Conservation (phyloP, 139 green algal genomes). For the Closterium sp. region DNA sequence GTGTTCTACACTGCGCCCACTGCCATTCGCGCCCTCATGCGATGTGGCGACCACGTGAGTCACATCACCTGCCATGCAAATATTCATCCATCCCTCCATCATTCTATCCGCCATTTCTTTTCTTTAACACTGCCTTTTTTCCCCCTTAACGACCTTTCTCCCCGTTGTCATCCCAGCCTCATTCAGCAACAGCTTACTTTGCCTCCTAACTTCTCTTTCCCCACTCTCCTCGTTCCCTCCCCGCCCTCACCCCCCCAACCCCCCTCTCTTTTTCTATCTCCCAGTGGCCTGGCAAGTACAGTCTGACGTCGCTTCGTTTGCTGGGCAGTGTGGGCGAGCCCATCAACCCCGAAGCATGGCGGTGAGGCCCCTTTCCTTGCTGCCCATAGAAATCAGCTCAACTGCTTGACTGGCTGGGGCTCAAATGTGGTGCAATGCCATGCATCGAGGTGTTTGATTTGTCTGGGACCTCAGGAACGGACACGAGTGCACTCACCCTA, state of each 20-base stretch:
- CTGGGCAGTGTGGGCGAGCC: conserved; percentile 95
- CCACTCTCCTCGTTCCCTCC: background rate
- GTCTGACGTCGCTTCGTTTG: conserved; percentile 66
- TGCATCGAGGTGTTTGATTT: no score
- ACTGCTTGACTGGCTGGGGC: no score
- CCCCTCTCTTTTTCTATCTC: background rate
- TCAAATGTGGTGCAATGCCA: no score
- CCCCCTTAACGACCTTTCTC: background rate
- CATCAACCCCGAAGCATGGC: conserved; percentile 98
- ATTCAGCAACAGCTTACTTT: no score
- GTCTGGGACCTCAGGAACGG: no score
- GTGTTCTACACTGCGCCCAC: conserved; percentile 98
- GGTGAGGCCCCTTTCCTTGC: no score
- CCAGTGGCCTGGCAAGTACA: conserved; percentile 54
- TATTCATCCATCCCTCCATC: background rate
- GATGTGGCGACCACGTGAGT: conserved; percentile 65
- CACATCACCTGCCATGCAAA: background rate
- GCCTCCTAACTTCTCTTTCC: background rate
- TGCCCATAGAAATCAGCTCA: no score
- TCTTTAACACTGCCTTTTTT: no score
- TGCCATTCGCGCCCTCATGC: conserved; percentile 87
- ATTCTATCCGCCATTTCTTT: background rate
- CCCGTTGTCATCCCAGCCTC: background rate
- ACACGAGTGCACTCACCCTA: background rate
- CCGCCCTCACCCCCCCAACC: background rate